Evolutionary conservation across 768 basidiomycete genomes (phyloP).

Genomic region (Hemileccinum rubropunctum): DNA sequence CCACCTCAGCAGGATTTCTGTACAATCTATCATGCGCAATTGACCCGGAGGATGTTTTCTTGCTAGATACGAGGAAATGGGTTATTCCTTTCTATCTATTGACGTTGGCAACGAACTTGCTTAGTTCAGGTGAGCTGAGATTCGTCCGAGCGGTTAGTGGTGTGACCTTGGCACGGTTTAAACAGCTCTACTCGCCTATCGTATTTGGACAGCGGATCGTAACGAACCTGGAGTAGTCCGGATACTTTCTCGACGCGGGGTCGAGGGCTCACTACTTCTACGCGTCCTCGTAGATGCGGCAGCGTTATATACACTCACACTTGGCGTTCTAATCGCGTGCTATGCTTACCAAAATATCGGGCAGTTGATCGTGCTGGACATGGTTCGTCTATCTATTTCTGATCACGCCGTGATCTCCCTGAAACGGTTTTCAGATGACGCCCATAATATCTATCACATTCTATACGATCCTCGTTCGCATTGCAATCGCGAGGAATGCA

Average conservation of each 20-base stretch:
- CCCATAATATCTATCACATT: conserved; percentile 23
- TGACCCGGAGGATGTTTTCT: neutral
- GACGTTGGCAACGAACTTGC: conserved; percentile 20
- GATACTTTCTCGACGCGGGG: conserved; percentile 4
- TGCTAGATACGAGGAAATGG: conserved; percentile 6
- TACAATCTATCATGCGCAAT: neutral
- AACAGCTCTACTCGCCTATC: conserved; percentile 15
- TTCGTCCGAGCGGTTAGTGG: neutral
- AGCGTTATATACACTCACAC: conserved; percentile 14
- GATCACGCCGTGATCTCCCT: neutral
- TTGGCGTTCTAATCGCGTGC: conserved; percentile 13
- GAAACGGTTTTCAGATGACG: conserved; percentile 9
- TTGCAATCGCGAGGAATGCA: conserved; percentile 13
- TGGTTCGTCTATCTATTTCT: conserved; percentile 9
- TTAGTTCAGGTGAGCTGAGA: conserved; percentile 17
- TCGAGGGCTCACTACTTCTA: conserved; percentile 8
- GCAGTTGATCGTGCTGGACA: conserved; percentile 17
- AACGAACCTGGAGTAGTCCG: conserved; percentile 8
- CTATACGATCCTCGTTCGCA: conserved; percentile 16
- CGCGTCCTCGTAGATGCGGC: conserved; percentile 17
- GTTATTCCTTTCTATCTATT: conserved; percentile 15
- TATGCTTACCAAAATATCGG: conserved; percentile 1
- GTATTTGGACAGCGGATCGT: conserved; percentile 14
- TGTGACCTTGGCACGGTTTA: neutral
- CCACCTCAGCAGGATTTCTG: conserved; percentile 9